These are phyloP conservation scores for Lachnellula suecica DNA, from an alignment of 2,329 filamentous ascomycete species.

Conservation along the genomic window DNA sequence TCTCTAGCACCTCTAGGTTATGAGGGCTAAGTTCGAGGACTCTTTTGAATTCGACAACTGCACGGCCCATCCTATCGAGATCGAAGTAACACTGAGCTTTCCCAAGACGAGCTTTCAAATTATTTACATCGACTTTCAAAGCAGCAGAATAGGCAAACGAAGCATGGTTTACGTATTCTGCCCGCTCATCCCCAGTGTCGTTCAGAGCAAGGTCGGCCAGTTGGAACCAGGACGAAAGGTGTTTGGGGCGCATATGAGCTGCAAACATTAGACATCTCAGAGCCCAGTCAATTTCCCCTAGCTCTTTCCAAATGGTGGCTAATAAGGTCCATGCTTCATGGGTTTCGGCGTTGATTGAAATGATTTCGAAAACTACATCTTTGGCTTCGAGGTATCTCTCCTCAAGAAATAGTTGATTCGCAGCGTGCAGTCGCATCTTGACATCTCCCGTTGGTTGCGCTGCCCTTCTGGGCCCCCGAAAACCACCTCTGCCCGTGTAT, in stretches of 20 bases:
- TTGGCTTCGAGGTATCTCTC: constrained; percentile 60
- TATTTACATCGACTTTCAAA: constrained; percentile 52
- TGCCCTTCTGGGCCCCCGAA: constrained; percentile 48
- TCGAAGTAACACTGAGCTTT: constrained; percentile 59
- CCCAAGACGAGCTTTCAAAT: constrained; percentile 55
- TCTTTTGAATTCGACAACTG: constrained; percentile 56
- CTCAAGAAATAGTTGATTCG: constrained; percentile 66
- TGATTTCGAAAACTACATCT: constrained; percentile 59
- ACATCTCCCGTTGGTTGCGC: constrained; percentile 71
- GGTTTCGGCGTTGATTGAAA: constrained; percentile 67
- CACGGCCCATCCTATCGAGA: constrained; percentile 51
- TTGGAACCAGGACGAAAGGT: constrained; percentile 56
- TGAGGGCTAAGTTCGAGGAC: constrained; percentile 48
- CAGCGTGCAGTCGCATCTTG: constrained; percentile 63
- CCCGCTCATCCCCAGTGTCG: constrained; percentile 44
- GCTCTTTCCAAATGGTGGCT: constrained; percentile 60
- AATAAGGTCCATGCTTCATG: constrained; percentile 64
- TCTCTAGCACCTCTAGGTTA: constrained; percentile 41
- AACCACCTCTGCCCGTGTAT: constrained; percentile 6
- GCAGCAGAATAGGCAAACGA: constrained; percentile 60
- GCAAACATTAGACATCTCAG: constrained; percentile 61
- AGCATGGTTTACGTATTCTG: constrained; percentile 51
- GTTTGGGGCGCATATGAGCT: constrained; percentile 61
- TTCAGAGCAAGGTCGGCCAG: constrained; percentile 58
- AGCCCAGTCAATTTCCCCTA: constrained; percentile 55